Percentiles rank a stretch among this genome's conserved stretches.
Evolutionary conservation across 306 rosid genomes (phyloP).

Genomic region (Rubus parviflorus): DNA sequence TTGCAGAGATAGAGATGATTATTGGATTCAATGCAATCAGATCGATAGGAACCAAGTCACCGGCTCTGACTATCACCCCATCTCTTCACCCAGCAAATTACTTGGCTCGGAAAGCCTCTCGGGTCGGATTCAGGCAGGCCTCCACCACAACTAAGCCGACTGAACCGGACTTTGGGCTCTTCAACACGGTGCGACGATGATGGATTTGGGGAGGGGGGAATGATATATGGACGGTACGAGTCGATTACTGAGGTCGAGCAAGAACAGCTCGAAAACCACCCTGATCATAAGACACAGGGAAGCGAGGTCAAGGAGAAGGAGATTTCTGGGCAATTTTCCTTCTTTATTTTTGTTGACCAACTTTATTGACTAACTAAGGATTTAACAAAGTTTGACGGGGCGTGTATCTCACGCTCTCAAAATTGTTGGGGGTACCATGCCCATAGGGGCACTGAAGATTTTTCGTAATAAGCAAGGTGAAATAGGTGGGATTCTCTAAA

Average conservation of each 20-base stretch:
- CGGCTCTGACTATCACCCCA: not conserved
- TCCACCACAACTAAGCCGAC: not conserved
- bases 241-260: not conserved
- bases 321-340: constrained; percentile 3
- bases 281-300: constrained; percentile 83
- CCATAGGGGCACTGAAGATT: not conserved
- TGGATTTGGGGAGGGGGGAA: constrained; percentile 54
- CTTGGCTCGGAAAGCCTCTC: not conserved
- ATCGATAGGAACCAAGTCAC: not conserved
- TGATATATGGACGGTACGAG: constrained; percentile 33
- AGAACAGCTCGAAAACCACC: constrained; percentile 60
- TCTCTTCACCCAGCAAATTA: not conserved
- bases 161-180: constrained; percentile 34
- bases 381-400: no score
- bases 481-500: constrained; percentile 1
- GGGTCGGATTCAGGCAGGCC: not conserved
- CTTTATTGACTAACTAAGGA: no score
- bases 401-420: no score
- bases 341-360: no score
- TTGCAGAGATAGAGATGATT: not conserved
- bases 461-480: not conserved
- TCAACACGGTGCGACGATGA: constrained; percentile 66
- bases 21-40: not conserved
- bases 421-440: no score
- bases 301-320: constrained; percentile 96